Base-by-base conservation (phyloP, 78 protist genomes). In the Acrasis kona region DNA sequence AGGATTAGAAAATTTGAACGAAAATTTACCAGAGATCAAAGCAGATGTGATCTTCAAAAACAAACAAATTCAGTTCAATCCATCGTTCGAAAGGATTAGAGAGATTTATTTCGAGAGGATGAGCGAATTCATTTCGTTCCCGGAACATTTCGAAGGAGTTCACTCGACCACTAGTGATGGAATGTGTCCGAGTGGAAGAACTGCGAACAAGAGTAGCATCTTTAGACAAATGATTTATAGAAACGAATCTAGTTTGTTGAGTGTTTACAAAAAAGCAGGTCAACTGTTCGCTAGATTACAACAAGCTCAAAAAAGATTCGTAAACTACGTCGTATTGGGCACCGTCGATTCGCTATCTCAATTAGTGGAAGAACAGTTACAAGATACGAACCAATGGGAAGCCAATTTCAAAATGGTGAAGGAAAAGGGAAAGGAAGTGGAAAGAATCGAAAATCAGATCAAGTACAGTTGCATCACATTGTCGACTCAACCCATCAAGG, bases 11-110 rank as follows among this genome's bases (percentile, higher is more conserved):
- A 0, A 39, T 36, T 82, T 87, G n/a, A 40, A 85, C 70, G 84
- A 74, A 39, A 35, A 38, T 4, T 72, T 87, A n/a, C 83, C 87
- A 29, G 87, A 75, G 32, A 78, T 78, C 32, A 0, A 0, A 12
- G 68, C 31, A 35, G 41, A 34, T 19, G 32, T 66, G 1, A 27
- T 3, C 5, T 70, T 2, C 28, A 31, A 27, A 28, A 2, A 7
- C 7, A 38, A 5, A 0, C n/a, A 3, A 4, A 39, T 86, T 31
- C 77, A 69, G 10, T 84, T 76, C 68, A 27, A 65, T 32, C 94
- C 94, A 3, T 58, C 90, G 41, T 30, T 84, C 36, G 94, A 90
- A 38, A 81, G 75, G 78, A 6, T 90, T 32, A 72, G 87, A 32
- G 36, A 70, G 9, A 9, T 40, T 65, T 90, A 81, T 84, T 90